Conservation (phyloP, 768 basidiomycete genomes). For the Tephrocybe sp. region DNA sequence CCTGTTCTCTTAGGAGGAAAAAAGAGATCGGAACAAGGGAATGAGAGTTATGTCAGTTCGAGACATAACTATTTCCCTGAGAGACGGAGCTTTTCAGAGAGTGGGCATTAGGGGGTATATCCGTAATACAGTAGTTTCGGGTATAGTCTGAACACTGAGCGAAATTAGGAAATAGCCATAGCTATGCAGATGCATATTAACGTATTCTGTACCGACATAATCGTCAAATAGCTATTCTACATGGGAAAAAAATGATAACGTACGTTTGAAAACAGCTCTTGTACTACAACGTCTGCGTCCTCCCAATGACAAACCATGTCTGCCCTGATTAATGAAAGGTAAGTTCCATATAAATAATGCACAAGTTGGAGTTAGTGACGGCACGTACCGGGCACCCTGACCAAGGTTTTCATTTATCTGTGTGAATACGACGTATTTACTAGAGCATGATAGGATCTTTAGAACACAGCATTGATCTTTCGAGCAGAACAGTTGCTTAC, state of each 20-base stretch:
- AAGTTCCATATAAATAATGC: conserved; percentile 6
- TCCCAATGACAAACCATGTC: conserved; percentile 89
- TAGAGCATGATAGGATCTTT: conserved; percentile 24
- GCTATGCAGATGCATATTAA: conserved; percentile 51
- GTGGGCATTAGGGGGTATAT: conserved; percentile 22
- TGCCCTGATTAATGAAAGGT: conserved; percentile 42
- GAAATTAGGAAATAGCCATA: conserved; percentile 39
- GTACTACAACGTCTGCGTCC: conserved; percentile 72
- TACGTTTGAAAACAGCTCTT: conserved; percentile 81
- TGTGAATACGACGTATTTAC: conserved; percentile 85
- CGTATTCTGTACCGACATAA: conserved; percentile 51
- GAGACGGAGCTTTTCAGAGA: conserved; percentile 20
- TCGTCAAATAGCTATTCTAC: conserved; percentile 12
- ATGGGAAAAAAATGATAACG: conserved; percentile 25
- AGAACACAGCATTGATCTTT: conserved; percentile 10
- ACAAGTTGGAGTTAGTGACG: conserved; percentile 8
- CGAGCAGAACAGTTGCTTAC: conserved; percentile 44
- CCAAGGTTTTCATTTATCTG: conserved; percentile 83
- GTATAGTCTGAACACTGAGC: conserved; percentile 15
- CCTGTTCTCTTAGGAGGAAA: background rate
- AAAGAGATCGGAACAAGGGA: background rate
- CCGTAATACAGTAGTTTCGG: conserved; percentile 19
- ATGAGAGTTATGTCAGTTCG: background rate
- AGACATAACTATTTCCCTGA: conserved; percentile 6
- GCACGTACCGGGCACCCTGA: conserved; percentile 76